Evolutionary conservation across 495 filamentous ascomycete genomes (phyloP).

Genomic region (Xylaria sp.): DNA sequence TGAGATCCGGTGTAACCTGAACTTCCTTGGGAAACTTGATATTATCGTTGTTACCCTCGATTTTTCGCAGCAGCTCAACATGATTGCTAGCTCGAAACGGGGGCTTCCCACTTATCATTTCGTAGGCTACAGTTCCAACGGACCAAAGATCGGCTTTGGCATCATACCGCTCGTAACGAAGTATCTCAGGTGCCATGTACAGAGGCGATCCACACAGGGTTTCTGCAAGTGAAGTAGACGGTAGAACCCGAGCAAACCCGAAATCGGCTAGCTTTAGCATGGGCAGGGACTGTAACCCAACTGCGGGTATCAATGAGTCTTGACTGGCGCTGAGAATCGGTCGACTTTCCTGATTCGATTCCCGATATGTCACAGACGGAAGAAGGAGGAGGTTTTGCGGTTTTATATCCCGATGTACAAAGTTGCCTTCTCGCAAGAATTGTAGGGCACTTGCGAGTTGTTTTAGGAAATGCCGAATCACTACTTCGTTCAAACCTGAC

Average conservation of each 20-base stretch:
- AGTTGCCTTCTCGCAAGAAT: constrained; percentile 82
- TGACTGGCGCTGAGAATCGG: constrained; percentile 68
- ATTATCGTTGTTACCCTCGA: constrained; percentile 82
- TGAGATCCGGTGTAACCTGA: constrained; percentile 75
- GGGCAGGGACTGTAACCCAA: constrained; percentile 84
- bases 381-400: constrained; percentile 94
- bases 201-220: constrained; percentile 97
- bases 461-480: constrained; percentile 94
- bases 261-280: constrained; percentile 99
- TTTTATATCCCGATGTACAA: constrained; percentile 96
- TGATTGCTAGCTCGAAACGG: constrained; percentile 94
- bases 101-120: constrained; percentile 91
- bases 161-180: constrained; percentile 96
- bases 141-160: constrained; percentile 98
- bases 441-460: constrained; percentile 91
- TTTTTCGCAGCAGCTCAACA: constrained; percentile 89
- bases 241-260: constrained; percentile 90
- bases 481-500: constrained; percentile 89
- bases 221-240: constrained; percentile 87
- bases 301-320: constrained; percentile 77
- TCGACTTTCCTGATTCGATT: constrained; percentile 48
- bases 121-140: constrained; percentile 90
- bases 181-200: constrained; percentile 98
- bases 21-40: constrained; percentile 82
- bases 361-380: constrained; percentile 72